Evolutionary conservation across 768 basidiomycete genomes (phyloP).

Genomic region (Mycena amicta): DNA sequence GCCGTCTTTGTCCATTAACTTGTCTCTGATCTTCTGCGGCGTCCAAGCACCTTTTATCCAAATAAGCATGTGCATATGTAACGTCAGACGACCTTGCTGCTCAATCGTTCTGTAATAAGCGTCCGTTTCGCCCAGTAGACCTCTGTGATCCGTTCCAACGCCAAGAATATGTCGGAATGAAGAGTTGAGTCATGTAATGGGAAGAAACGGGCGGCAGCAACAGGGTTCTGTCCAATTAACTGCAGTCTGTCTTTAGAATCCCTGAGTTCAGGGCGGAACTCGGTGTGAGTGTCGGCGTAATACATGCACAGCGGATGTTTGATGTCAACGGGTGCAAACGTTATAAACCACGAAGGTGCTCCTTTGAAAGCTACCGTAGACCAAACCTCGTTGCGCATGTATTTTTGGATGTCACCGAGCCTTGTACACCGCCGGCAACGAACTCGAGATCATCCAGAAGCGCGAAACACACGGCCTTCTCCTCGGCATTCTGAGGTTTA

Average conservation of each 20-base stretch:
- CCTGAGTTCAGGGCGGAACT: conserved; percentile 23
- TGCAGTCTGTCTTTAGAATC: conserved; percentile 5
- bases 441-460: conserved; percentile 26
- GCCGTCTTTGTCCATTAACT: conserved; percentile 24
- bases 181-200: conserved; percentile 31
- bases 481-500: conserved; percentile 19
- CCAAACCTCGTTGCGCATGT: conserved; percentile 26
- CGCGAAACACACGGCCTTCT: conserved; percentile 17
- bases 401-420: conserved; percentile 30
- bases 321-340: conserved; percentile 37
- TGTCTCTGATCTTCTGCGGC: conserved; percentile 34
- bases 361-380: conserved; percentile 24
- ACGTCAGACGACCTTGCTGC: conserved; percentile 37
- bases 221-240: conserved; percentile 27
- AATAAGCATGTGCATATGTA: conserved; percentile 39
- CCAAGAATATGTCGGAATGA: conserved; percentile 35
- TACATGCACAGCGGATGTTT: conserved; percentile 38
- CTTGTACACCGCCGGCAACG: conserved; percentile 22
- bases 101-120: conserved; percentile 45
- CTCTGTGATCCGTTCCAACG: conserved; percentile 16
- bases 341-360: conserved; percentile 39
- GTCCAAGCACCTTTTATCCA: conserved; percentile 33
- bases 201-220: conserved; percentile 36
- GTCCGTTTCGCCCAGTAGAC: conserved; percentile 31
- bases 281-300: conserved; percentile 29